phyloP scores from a whole-genome alignment of 495 filamentous ascomycete genomes.

The Penicillium atrosanguineum region DNA sequence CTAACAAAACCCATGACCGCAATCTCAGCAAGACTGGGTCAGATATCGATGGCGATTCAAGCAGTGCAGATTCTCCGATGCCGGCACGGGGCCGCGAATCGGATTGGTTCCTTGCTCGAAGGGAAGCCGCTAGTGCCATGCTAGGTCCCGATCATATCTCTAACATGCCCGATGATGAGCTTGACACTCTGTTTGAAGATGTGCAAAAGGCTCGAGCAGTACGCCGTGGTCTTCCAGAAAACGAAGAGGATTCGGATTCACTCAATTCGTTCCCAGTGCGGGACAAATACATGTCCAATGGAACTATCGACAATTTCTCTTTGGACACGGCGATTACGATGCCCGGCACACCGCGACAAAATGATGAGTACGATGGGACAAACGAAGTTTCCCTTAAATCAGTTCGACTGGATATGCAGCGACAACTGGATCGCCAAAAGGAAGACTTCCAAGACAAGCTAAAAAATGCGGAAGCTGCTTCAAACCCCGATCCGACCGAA shows the following conservation, averaged over 20 bases:
- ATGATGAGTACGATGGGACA: conserved; percentile 60
- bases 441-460: conserved; percentile 76
- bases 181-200: conserved; percentile 93
- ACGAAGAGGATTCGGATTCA: conserved; percentile 87
- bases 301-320: conserved; percentile 95
- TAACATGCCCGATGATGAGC: conserved; percentile 85
- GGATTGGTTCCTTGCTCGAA: conserved; percentile 92
- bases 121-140: conserved; percentile 87
- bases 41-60: conserved; percentile 66
- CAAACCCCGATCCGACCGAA: conserved; percentile 78
- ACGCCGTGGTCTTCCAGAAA: conserved; percentile 67
- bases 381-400: conserved; percentile 61
- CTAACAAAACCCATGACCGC: conserved; percentile 71
- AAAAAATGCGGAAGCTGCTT: conserved; percentile 67
- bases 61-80: conserved; percentile 76
- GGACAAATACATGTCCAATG: conserved; percentile 95
- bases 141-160: conserved; percentile 89
- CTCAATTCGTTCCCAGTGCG: conserved; percentile 81
- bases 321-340: conserved; percentile 91
- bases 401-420: conserved; percentile 84
- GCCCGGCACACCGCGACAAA: conserved; percentile 82
- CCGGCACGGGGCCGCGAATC: conserved; percentile 73
- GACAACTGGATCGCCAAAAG: conserved; percentile 82
- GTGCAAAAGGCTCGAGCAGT: conserved; percentile 84
- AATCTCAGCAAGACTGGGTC: conserved; percentile 70